Base-by-base conservation (phyloP, 345 rosid species). In the thale cress (Arabidopsis thaliana) region DNA sequence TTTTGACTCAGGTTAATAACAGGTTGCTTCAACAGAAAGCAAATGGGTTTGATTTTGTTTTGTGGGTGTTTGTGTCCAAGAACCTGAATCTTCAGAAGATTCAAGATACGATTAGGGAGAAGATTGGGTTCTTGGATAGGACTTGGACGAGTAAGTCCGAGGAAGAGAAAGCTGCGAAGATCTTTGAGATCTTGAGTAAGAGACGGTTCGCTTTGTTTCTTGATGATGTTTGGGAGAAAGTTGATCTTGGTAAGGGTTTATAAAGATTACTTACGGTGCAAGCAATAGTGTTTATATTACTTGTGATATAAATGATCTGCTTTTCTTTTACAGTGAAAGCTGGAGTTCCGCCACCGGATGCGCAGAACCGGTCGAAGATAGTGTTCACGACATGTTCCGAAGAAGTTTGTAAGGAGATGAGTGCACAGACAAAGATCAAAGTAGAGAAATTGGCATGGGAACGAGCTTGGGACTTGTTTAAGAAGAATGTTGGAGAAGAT, bases 171-270 rank as follows among this genome's bases (percentile, higher is more conserved):
- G 81, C 77, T 50, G 63, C 50, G 0, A 78, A 78, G 69, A 78
- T 78, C 69, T 78, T 72, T 66, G 81, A 78, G 65, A 78, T 78
- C 50, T 66, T 78, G 25, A 78, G 81, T 66, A 78, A 78, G 77
- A 72, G 81, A 72, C 62, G 77, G 10, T 78, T 78, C 7, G 81
- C 73, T 59, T 78, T 78, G 77, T 78, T 78, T 38, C 81, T 78
- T 59, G 81, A 72, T 72, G 82, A 82, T 62, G 64, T 82, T 23
- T 82, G 84, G 84, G 82, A 78, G 55, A 76, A 56, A 28, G 67
- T 82, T 50, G 80, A 82, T 57, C 77, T 78, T 0, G 74, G 81
- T 78, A 78, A 78, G 77, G 16, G 25, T 3, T 63, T 48, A 1
- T 34, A 2, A 36, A 22, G 4, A 24, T 32, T 24, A 72, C 60